Evolutionary conservation across 345 rosid genomes (phyloP).

Genomic region (Sonneratia caseolaris): DNA sequence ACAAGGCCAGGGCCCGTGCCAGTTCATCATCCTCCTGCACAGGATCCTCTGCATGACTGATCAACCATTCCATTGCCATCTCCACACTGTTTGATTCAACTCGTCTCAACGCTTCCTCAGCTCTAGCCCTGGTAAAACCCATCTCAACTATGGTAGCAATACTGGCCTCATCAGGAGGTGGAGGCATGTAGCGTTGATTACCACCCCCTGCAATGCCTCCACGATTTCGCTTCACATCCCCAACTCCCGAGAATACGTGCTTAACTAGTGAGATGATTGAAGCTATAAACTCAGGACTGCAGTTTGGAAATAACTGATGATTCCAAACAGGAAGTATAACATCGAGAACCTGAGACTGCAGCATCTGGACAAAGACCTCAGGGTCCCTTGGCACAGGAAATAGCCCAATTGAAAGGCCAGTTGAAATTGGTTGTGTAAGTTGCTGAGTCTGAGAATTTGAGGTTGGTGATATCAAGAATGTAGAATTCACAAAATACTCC

Average conservation of each 20-base stretch:
- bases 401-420: constrained; percentile 83
- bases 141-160: constrained; percentile 86
- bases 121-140: constrained; percentile 98
- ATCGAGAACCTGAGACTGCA: constrained; percentile 90
- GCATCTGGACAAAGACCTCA: constrained; percentile 66
- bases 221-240: constrained; percentile 69
- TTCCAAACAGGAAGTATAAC: constrained; percentile 85
- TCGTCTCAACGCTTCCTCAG: constrained; percentile 82
- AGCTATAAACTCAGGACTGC: constrained; percentile 65
- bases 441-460: constrained; percentile 78
- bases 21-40: constrained; percentile 97
- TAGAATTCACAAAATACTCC: constrained; percentile 78
- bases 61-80: constrained; percentile 95
- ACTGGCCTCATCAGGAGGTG: constrained; percentile 83
- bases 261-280: constrained; percentile 70
- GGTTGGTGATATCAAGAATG: constrained; percentile 54
- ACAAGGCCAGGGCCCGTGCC: constrained; percentile 90
- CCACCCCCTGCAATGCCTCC: constrained; percentile 52
- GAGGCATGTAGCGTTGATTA: constrained; percentile 65
- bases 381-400: constrained; percentile 93
- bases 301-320: constrained; percentile 66
- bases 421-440: constrained; percentile 80
- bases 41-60: constrained; percentile 78
- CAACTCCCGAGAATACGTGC: constrained; percentile 77
- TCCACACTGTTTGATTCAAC: constrained; percentile 96